phyloP scores from a whole-genome alignment of 2,329 filamentous ascomycete genomes.

The Ophiostoma sp. region DNA sequence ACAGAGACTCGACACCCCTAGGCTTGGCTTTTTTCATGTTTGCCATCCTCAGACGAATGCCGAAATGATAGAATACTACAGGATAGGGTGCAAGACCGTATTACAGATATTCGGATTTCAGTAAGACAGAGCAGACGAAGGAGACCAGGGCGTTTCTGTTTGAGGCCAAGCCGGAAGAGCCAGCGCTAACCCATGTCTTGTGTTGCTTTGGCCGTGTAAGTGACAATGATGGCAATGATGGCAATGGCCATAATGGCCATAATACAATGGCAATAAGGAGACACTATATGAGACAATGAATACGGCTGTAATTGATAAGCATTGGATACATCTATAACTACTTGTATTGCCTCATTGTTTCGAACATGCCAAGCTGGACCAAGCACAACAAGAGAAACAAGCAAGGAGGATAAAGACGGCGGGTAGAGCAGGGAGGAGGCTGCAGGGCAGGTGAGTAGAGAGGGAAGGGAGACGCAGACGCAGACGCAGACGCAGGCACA shows the following conservation, averaged over 20 bases:
- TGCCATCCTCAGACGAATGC: constrained; percentile 1
- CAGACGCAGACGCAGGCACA: not conserved
- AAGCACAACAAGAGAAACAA: constrained; percentile 6
- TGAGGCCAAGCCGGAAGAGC: constrained; percentile 15
- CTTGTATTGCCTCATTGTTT: constrained; percentile 4
- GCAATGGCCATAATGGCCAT: too few species aligned
- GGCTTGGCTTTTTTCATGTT: not conserved
- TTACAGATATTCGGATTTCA: not conserved
- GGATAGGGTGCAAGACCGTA: not conserved
- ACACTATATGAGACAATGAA: not conserved
- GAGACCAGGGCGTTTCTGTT: constrained; percentile 10
- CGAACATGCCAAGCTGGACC: constrained; percentile 12
- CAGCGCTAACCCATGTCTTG: not conserved
- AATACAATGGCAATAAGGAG: not conserved
- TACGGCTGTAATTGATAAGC: not conserved
- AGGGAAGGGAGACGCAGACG: not conserved
- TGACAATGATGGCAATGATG: not conserved
- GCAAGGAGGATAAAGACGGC: not conserved
- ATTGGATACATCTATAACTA: not conserved
- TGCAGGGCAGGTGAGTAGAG: not conserved
- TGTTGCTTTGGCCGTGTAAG: constrained; percentile 2
- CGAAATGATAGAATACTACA: not conserved
- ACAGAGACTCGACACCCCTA: not conserved
- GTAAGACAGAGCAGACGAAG: not conserved
- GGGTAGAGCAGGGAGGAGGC: not conserved